Base-by-base conservation (phyloP, 1,139 yeast species). In the Candida tropicalis region DNA sequence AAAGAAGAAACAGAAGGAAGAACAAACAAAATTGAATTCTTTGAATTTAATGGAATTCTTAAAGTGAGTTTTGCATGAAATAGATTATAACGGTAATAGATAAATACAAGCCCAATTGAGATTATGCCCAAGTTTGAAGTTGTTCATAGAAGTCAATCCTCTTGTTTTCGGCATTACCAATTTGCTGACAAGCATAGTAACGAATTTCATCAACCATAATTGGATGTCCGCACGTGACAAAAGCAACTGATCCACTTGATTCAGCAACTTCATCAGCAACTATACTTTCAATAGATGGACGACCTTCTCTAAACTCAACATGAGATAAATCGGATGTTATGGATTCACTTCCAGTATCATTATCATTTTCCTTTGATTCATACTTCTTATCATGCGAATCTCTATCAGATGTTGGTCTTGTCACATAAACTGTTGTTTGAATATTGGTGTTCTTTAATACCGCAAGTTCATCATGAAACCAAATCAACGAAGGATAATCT, bases 381-480 rank as follows among this genome's bases (percentile, higher is more conserved):
- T 16, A 7, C 15, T 24, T 29, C n/a, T 24, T 25, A 18, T 41
- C 42, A 6, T 20, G 23, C 8, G 23, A 20, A 20, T 9, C 23
- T 2, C 17, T 20, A 29, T 24, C 22, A 4, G 31, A 39, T 28
- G 42, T 28, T 2, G 77, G 77, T 44, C 67, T 57, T 11, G 83
- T 75, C n/a, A 81, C 59, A 46, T 67, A 77, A 1, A 81, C 57
- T 2, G 64, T 62, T 3, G 60, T 67, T 28, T 63, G 67, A 35
- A 74, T 63, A 4, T 52, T 54, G 0, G 70, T 55, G 25, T 57
- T 50, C 39, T 56, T 56, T 44, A 80, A 57, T 4, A 60, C 55
- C 18, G 58, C 44, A 20, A 82, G 60, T 51, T 82, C 84, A 27
- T 73, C 68, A 40, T 62, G 60, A 58, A 81, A 80, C 82, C 84